Conservation (phyloP, 768 basidiomycete species). For the Artomyces pyxidatus region DNA sequence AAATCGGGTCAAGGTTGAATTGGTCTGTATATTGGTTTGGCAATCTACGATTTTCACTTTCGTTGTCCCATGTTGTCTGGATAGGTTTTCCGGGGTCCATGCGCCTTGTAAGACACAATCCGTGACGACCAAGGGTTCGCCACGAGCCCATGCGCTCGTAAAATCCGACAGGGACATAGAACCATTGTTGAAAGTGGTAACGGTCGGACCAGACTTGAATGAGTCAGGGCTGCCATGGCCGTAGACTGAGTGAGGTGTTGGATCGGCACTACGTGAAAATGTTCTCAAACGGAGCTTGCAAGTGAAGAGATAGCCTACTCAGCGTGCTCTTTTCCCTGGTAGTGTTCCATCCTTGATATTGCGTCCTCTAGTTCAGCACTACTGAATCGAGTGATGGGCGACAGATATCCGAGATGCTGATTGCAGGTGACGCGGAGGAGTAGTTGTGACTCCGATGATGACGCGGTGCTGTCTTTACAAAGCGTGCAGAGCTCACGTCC, state of each 20-base stretch:
- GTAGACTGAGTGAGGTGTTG: too few species aligned
- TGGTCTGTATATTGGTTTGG: background rate
- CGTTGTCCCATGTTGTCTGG: background rate
- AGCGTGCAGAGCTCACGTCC: background rate
- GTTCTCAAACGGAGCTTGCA: too few species aligned
- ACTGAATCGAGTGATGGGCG: constrained; percentile 17
- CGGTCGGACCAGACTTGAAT: too few species aligned
- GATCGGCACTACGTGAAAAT: too few species aligned
- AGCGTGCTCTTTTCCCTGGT: background rate
- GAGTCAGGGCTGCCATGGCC: background rate
- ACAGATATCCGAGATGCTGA: background rate
- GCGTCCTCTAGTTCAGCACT: background rate
- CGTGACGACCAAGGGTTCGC: background rate
- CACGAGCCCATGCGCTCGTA: background rate
- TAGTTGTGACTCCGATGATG: background rate
- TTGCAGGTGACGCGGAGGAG: background rate
- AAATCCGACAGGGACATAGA: background rate
- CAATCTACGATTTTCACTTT: background rate
- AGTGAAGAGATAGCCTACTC: background rate
- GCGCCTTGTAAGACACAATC: background rate
- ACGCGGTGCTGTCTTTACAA: background rate
- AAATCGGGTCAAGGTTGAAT: background rate
- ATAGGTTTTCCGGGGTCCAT: background rate
- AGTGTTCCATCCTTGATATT: background rate
- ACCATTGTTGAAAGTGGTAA: background rate